phyloP scores from a whole-genome alignment of 2,329 filamentous ascomycete genomes.

The Monascus ruber region DNA sequence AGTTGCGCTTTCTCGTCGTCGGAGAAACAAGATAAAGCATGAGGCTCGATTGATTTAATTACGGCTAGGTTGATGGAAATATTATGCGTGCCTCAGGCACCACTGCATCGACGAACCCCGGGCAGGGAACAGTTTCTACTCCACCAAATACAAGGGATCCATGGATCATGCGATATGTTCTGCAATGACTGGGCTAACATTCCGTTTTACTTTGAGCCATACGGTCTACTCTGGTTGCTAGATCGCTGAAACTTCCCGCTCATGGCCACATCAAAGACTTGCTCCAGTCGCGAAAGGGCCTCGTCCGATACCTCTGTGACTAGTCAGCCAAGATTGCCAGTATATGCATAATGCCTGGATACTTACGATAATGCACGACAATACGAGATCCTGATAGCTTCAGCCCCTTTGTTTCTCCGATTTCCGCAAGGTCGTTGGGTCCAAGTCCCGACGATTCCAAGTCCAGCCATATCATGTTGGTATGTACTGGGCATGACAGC shows the following conservation, averaged over 20 bases:
- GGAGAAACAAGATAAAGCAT: constrained; percentile 17
- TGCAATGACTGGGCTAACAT: too few species aligned
- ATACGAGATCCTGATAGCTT: constrained; percentile 47
- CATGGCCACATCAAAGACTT: constrained; percentile 40
- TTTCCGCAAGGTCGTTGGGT: constrained; percentile 41
- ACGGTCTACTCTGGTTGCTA: constrained; percentile 19
- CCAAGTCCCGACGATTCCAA: constrained; percentile 49
- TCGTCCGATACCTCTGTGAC: constrained; percentile 51
- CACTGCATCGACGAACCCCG: constrained; percentile 1
- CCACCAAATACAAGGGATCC: too few species aligned
- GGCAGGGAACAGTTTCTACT: too few species aligned
- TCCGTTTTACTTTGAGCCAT: constrained; percentile 18
- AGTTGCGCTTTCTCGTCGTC: constrained; percentile 20
- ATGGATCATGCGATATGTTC: too few species aligned
- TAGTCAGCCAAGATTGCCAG: constrained; percentile 10
- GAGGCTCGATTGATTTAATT: neutral
- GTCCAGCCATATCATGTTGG: constrained; percentile 89
- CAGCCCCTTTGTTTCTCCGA: constrained; percentile 48
- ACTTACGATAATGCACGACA: constrained; percentile 55
- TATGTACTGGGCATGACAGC: constrained; percentile 59
- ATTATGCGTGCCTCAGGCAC: constrained; percentile 16
- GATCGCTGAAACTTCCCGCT: constrained; percentile 22
- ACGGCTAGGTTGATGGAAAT: neutral
- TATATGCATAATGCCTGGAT: neutral
- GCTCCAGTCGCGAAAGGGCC: constrained; percentile 46